Base-by-base conservation (phyloP, 2,329 filamentous ascomycete species). In the Dactylella cylindrospora region DNA sequence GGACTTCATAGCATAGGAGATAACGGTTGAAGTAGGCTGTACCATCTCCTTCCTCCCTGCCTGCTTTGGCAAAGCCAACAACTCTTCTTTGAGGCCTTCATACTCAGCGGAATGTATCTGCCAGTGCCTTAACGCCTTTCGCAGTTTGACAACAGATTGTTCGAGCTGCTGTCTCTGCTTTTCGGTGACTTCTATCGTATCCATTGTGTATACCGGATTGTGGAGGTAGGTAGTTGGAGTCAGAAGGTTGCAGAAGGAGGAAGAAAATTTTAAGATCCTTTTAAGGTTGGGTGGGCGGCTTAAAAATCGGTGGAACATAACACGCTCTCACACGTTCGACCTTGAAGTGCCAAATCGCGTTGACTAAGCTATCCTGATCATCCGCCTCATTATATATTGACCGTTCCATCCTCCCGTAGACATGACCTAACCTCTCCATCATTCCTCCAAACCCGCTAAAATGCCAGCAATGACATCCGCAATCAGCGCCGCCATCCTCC, bases 91-190 rank as follows among this genome's bases (percentile, higher is more conserved):
- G 64, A 97, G 78, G 19, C 84, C 82, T 71, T 95, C 88, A 73
- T 97, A 97, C 72, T 97, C 91, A 40, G 86, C 83, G 71, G 95
- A 90, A 81, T 88, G 94, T 50, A 84, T 84, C 66, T 88, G 86
- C 91, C 91, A 98, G 75, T 95, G 85, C 65, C 84, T 83, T 47
- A 97, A 78, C 5, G 86, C 84, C 69, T 85, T 82, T 51, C 82
- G 82, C 15, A 97, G 80, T 71, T 88, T 83, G 43, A 78, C 75
- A 39, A 95, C 80, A 66, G 85, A 89, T 29, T 83, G 80, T 72
- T 95, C 88, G 5, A 97, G 83, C 62, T 84, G 79, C 66, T 80
- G 76, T 12, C 88, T 81, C 70, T 91, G 87, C 64, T 80, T 80
- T 72, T 95, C 89, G 33, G 95, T 79, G 69, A 84, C 80, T 45